These are phyloP conservation scores for Schwanniomyces occidentalis DNA, from an alignment of 805 yeast genomes.

Conservation along the genomic window DNA sequence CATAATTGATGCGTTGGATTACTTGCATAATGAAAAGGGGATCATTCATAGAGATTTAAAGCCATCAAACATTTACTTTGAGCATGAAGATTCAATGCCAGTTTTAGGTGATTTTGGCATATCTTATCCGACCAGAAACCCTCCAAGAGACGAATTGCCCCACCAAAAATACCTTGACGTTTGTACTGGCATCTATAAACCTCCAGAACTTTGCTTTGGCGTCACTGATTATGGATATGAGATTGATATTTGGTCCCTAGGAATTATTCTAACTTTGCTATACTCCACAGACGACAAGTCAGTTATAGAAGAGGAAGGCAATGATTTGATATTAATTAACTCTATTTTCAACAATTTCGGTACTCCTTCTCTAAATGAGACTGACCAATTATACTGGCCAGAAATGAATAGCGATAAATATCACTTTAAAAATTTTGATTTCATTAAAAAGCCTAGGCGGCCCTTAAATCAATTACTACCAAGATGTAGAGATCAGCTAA, in stretches of 20 bases:
- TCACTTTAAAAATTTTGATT: constrained; percentile 30
- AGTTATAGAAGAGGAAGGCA: constrained; percentile 39
- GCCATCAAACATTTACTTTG: constrained; percentile 36
- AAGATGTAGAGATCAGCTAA: constrained; percentile 12
- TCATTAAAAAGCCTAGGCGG: constrained; percentile 11
- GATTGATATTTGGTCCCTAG: constrained; percentile 74
- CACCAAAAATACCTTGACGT: constrained; percentile 53
- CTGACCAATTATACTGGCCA: constrained; percentile 31
- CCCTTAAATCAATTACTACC: constrained; percentile 9
- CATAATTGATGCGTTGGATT: constrained; percentile 24
- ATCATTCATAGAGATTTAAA: constrained; percentile 45
- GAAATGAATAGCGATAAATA: constrained; percentile 30
- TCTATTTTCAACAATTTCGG: constrained; percentile 61
- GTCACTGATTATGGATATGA: constrained; percentile 51
- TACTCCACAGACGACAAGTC: constrained; percentile 34
- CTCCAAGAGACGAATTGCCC: constrained; percentile 39
- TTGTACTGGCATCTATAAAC: constrained; percentile 65
- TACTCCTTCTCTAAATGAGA: constrained; percentile 46
- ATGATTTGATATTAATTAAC: constrained; percentile 61
- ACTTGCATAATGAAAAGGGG: constrained; percentile 28
- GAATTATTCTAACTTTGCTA: constrained; percentile 58
- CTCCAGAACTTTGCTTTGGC: constrained; percentile 74
- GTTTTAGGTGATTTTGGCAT: constrained; percentile 69
- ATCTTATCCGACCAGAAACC: constrained; percentile 22
- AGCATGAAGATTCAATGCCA: constrained; percentile 22